These are phyloP conservation scores for Pinus taeda DNA, from an alignment of 75 land plant species.

Conservation along the genomic window DNA sequence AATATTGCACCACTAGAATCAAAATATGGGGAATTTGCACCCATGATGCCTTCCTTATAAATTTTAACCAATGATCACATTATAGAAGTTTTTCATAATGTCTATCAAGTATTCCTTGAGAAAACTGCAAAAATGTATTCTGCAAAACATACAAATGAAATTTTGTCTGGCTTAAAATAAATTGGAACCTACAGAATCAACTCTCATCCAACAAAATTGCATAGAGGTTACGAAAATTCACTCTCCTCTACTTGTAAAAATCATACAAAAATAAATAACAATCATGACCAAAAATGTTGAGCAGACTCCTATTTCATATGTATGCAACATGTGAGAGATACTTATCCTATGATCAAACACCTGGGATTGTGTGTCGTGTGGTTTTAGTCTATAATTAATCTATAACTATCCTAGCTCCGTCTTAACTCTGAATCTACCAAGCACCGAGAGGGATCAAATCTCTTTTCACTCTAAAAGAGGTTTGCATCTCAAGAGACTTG, in stretches of 20 bases:
- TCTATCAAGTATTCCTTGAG: constrained; percentile 36
- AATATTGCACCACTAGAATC: no score
- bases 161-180: not conserved
- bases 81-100: no score
- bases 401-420: not conserved
- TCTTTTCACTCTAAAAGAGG: constrained; percentile 26
- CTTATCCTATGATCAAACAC: no score
- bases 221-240: not conserved
- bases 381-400: no score
- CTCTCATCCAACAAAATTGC: not conserved
- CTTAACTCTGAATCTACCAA: no score
- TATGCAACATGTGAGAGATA: not conserved
- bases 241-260: not conserved
- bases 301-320: not conserved
- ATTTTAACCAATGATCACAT: no score
- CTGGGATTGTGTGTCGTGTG: not conserved
- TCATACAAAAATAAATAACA: not conserved
- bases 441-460: not conserved
- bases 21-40: no score
- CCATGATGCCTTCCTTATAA: no score
- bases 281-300: not conserved
- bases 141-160: not conserved
- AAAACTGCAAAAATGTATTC: constrained; percentile 59
- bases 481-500: not conserved
- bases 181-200: not conserved